phyloP scores from a whole-genome alignment of 495 filamentous ascomycete species.

The Delitschia confertaspora region DNA sequence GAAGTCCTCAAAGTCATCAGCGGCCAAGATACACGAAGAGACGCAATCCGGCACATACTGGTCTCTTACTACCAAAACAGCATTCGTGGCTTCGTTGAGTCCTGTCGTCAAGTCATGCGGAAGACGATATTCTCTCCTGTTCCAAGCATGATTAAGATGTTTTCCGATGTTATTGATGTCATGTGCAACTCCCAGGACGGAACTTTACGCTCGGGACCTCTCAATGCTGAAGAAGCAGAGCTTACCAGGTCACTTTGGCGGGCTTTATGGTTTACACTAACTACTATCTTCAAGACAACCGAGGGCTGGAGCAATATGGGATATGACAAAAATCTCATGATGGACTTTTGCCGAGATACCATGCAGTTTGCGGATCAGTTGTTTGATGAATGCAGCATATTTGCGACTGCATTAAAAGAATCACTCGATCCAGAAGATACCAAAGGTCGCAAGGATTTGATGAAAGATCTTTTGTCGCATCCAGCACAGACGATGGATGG shows the following conservation, averaged over 20 bases:
- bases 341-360: slow-evolving; percentile 83
- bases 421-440: slow-evolving; percentile 33
- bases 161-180: slow-evolving; percentile 65
- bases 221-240: slow-evolving; percentile 51
- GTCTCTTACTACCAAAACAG: slow-evolving; percentile 54
- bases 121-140: slow-evolving; percentile 58
- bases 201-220: slow-evolving; percentile 57
- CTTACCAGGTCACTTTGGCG: slow-evolving; percentile 71
- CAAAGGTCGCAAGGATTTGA: background rate
- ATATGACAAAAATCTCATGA: slow-evolving; percentile 64
- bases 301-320: slow-evolving; percentile 65
- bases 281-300: slow-evolving; percentile 72
- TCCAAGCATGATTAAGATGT: slow-evolving; percentile 61
- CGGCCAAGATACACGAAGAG: slow-evolving; percentile 56
- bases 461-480: slow-evolving; percentile 48
- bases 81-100: slow-evolving; percentile 52
- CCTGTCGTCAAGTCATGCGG: slow-evolving; percentile 46
- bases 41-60: slow-evolving; percentile 65
- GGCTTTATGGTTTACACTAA: slow-evolving; percentile 66
- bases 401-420: slow-evolving; percentile 56
- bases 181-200: slow-evolving; percentile 77
- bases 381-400: slow-evolving; percentile 71
- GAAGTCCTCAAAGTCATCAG: slow-evolving; percentile 74
- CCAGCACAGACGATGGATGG: slow-evolving; percentile 55
- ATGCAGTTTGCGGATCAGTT: slow-evolving; percentile 86